A percentile compares a stretch with the other conserved stretches of the same genome.
phyloP scores from a whole-genome alignment of 2,329 filamentous ascomycete species.

The Stromatinia cepivora region DNA sequence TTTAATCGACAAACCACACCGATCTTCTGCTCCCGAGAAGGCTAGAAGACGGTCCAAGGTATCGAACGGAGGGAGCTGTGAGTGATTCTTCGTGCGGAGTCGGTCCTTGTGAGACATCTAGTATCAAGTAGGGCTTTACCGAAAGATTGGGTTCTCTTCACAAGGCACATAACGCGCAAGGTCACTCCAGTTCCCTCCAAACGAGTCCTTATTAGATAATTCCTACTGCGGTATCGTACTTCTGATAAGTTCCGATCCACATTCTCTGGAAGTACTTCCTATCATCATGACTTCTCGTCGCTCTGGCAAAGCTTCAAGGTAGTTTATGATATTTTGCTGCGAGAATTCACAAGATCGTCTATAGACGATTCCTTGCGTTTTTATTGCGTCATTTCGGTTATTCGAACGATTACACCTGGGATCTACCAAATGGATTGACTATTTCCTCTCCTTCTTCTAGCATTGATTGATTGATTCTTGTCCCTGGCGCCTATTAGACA shows the following conservation, averaged over 20 bases:
- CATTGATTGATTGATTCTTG: neutral
- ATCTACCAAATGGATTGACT: neutral
- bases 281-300: neutral
- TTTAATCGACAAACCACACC: neutral
- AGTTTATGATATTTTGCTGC: neutral
- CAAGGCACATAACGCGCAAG: neutral
- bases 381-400: neutral
- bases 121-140: neutral
- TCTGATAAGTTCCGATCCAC: neutral
- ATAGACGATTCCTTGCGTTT: neutral
- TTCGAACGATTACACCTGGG: too few relatives aligned
- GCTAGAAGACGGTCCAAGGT: neutral
- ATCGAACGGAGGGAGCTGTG: neutral
- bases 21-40: neutral
- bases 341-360: neutral
- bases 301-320: neutral
- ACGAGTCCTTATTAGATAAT: neutral
- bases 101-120: neutral
- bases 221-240: neutral
- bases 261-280: neutral
- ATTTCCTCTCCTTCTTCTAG: too few relatives aligned
- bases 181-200: neutral
- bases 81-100: neutral
- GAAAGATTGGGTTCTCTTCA: neutral
- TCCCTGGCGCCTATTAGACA: neutral